phyloP scores from a whole-genome alignment of 83 land plant species.

The Diphasiastrum complanatum region DNA sequence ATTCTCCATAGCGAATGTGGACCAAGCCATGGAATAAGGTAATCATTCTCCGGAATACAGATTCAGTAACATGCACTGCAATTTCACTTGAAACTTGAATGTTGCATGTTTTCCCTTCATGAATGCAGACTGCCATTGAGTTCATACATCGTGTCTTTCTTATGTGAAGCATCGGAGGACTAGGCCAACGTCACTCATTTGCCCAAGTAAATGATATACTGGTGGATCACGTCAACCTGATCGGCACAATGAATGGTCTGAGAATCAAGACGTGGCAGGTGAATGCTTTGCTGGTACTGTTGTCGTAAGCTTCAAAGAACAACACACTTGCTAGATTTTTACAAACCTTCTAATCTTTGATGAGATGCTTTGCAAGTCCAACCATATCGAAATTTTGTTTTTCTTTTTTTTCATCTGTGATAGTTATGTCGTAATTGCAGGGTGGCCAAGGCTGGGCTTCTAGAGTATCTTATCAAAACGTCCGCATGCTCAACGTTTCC shows the following conservation, averaged over 20 bases:
- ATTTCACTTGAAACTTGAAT: no score
- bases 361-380: no score
- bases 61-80: no score
- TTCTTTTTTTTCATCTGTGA: no score
- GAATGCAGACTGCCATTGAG: no score
- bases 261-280: neutral
- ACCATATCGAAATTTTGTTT: no score
- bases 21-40: neutral
- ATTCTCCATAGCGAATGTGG: neutral
- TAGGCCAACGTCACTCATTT: neutral
- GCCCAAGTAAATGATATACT: neutral
- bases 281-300: neutral
- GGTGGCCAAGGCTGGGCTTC: neutral
- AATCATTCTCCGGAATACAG: neutral
- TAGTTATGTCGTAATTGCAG: no score
- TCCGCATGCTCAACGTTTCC: neutral
- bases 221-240: neutral
- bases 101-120: no score
- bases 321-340: neutral
- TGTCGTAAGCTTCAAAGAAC: neutral
- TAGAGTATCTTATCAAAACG: neutral
- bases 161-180: neutral
- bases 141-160: no score
- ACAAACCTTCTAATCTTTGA: no score
- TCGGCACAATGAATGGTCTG: neutral